Conservation (phyloP, 1,139 yeast species). For the Pichia sp. region DNA sequence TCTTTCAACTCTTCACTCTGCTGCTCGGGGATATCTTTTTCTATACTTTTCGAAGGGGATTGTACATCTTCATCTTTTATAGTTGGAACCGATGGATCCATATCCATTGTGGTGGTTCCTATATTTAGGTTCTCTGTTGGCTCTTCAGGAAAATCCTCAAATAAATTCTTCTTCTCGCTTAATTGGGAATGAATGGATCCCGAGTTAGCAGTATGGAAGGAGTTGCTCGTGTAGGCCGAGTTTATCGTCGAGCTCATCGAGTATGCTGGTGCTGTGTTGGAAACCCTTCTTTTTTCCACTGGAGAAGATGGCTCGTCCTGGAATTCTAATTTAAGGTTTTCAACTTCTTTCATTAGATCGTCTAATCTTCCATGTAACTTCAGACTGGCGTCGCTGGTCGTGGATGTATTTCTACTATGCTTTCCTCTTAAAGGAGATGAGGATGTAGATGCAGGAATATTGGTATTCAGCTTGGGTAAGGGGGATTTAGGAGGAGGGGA, state of each 20-base stretch:
- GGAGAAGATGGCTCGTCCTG: constrained; percentile 8
- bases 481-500: constrained; percentile 20
- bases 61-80: background rate
- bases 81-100: background rate
- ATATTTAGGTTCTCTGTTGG: background rate
- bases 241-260: constrained; percentile 4
- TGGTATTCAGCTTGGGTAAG: constrained; percentile 10
- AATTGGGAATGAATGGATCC: constrained; percentile 4
- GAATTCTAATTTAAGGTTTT: constrained; percentile 25
- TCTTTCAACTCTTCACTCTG: constrained; percentile 1
- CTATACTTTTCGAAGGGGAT: background rate
- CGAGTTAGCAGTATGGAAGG: constrained; percentile 30
- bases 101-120: background rate
- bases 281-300: background rate
- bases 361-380: constrained; percentile 24
- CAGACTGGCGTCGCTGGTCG: constrained; percentile 12
- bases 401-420: constrained; percentile 2
- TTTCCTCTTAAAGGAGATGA: constrained; percentile 11
- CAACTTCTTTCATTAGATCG: constrained; percentile 31
- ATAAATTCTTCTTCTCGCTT: constrained; percentile 16
- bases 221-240: constrained; percentile 18
- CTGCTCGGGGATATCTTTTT: background rate
- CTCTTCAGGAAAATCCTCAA: constrained; percentile 13
- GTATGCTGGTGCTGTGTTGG: background rate
- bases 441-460: background rate